These are phyloP conservation scores for Melastoma candidum DNA, from an alignment of 441 rosid species.

Conservation along the genomic window DNA sequence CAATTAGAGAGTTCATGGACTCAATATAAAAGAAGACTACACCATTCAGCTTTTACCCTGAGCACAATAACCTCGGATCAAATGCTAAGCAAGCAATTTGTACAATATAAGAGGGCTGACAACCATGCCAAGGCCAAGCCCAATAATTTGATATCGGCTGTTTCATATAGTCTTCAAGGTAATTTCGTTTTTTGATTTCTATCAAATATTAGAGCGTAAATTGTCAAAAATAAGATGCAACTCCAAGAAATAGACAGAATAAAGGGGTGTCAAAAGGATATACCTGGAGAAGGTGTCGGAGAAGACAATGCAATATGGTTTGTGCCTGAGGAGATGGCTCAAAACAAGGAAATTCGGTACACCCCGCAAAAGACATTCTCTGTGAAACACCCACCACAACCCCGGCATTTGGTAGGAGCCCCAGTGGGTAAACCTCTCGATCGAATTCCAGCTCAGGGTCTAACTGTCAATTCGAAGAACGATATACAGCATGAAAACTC, in stretches of 20 bases:
- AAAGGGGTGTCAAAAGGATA: slow-evolving; percentile 4
- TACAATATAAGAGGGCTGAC: too few species aligned
- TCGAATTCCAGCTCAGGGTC: slow-evolving; percentile 99
- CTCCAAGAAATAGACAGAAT: background rate
- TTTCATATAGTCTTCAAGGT: too few species aligned
- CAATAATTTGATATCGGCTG: too few species aligned
- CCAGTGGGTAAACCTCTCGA: slow-evolving; percentile 92
- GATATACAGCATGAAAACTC: too few species aligned
- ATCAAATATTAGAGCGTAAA: background rate
- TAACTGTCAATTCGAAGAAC: slow-evolving; percentile 39
- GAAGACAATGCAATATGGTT: slow-evolving; percentile 92
- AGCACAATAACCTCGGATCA: too few species aligned
- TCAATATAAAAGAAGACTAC: too few species aligned
- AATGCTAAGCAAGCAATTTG: too few species aligned
- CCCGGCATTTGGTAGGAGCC: slow-evolving; percentile 96
- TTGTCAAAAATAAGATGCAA: background rate
- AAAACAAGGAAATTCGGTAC: slow-evolving; percentile 94
- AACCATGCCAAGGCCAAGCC: too few species aligned
- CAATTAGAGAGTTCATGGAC: too few species aligned
- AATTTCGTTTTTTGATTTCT: background rate
- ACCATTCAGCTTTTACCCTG: too few species aligned
- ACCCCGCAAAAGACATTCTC: slow-evolving; percentile 90
- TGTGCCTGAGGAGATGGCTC: slow-evolving; percentile 99
- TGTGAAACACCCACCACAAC: slow-evolving; percentile 97
- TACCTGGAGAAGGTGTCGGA: slow-evolving; percentile 98